Evolutionary conservation across 176 grass and related monocot genomes (phyloP).

Genomic region (Hordeum vulgare): MorexV3_pseudomolecules_assembly NC_058518.1:488343285-488343784

Average conservation of each 20-base stretch:
- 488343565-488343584: neutral
- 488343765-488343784: neutral
- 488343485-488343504: no score
- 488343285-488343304: no score
- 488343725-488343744: neutral
- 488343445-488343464: no score
- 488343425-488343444: no score
- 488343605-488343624: neutral
- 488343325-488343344: neutral
- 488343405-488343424: no score
- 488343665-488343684: neutral
- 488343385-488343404: neutral
- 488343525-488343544: neutral
- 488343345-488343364: neutral
- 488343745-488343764: no score
- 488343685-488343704: neutral
- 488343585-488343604: neutral
- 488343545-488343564: slow-evolving; percentile 21
- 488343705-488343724: neutral
- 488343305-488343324: no score
- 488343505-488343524: no score
- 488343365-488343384: neutral
- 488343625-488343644: neutral
- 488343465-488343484: no score
- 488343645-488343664: neutral